phyloP scores from a whole-genome alignment of 306 rosid species.

The Betula pendula region DNA sequence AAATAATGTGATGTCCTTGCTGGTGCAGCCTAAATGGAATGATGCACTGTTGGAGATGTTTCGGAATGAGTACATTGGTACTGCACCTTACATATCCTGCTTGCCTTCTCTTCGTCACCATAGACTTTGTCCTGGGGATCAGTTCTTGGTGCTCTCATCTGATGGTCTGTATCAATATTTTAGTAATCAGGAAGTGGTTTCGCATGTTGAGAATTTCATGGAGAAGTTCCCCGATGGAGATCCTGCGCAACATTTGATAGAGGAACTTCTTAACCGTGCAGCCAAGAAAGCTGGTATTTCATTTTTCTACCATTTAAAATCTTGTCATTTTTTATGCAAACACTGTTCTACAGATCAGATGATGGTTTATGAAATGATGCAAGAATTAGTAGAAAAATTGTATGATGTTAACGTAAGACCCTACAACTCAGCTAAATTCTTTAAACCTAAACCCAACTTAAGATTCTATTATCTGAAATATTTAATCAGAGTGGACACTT shows the following conservation, averaged over 20 bases:
- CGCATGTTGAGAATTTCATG: conserved; percentile 89
- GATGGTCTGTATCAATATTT: conserved; percentile 96
- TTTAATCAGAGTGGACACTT: not conserved
- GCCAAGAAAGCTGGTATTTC: conserved; percentile 92
- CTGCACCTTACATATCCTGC: conserved; percentile 92
- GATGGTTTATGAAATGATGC: not conserved
- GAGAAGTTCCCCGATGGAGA: conserved; percentile 99
- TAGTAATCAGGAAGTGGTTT: conserved; percentile 94
- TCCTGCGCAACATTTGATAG: conserved; percentile 98
- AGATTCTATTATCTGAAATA: not conserved
- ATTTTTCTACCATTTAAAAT: conserved; percentile 23
- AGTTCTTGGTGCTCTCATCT: conserved; percentile 93
- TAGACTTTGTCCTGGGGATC: conserved; percentile 79
- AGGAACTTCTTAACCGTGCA: conserved; percentile 98
- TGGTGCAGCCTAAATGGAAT: conserved; percentile 88
- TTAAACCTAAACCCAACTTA: not conserved
- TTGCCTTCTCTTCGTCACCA: conserved; percentile 89
- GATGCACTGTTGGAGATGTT: conserved; percentile 91
- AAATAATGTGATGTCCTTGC: conserved; percentile 32
- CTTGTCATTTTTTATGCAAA: conserved; percentile 18
- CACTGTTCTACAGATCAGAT: conserved; percentile 6
- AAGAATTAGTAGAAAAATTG: not conserved
- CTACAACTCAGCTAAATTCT: not conserved
- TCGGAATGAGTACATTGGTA: conserved; percentile 91
- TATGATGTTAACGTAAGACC: not conserved